Percentiles rank a stretch among this genome's conserved stretches.
Conservation (phyloP, 805 yeast species). For the Candida lessepsii region DNA sequence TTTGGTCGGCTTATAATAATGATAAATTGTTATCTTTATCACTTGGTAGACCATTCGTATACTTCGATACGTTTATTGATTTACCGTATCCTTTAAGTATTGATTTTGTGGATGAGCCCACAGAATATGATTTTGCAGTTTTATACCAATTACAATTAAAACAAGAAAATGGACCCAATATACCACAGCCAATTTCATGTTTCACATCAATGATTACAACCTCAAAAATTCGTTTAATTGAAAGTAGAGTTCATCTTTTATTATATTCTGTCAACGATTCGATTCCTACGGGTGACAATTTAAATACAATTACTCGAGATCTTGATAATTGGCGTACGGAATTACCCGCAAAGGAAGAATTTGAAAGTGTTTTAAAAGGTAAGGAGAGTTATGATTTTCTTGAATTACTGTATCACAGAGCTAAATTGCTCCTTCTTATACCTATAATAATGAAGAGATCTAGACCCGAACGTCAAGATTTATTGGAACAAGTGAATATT, state of each 20-base stretch:
- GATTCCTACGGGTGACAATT: constrained; percentile 12
- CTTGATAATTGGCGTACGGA: constrained; percentile 10
- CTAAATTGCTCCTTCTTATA: constrained; percentile 10
- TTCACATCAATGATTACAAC: constrained; percentile 13
- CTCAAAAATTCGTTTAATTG: constrained; percentile 12
- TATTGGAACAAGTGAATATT: constrained; percentile 13
- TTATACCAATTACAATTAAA: constrained; percentile 12
- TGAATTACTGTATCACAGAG: constrained; percentile 15
- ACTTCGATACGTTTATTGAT: constrained; percentile 11
- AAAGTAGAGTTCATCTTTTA: constrained; percentile 14
- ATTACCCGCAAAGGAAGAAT: constrained; percentile 12
- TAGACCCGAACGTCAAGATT: constrained; percentile 1
- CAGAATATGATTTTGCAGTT: constrained; percentile 6
- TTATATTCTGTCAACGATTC: constrained; percentile 11
- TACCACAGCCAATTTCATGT: constrained; percentile 10
- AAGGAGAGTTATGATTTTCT: constrained; percentile 16
- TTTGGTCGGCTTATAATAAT: constrained; percentile 14
- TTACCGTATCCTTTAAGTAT: constrained; percentile 11
- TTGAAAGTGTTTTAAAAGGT: constrained; percentile 12
- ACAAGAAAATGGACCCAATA: constrained; percentile 9
- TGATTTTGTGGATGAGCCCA: constrained; percentile 10
- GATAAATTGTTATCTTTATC: constrained; percentile 13
- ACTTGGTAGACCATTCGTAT: constrained; percentile 13
- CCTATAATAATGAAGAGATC: constrained; percentile 12
- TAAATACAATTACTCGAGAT: constrained; percentile 9